These are phyloP conservation scores for Cyberlindnera saturnus DNA, from an alignment of 805 yeast genomes.

Conservation along the genomic window DNA sequence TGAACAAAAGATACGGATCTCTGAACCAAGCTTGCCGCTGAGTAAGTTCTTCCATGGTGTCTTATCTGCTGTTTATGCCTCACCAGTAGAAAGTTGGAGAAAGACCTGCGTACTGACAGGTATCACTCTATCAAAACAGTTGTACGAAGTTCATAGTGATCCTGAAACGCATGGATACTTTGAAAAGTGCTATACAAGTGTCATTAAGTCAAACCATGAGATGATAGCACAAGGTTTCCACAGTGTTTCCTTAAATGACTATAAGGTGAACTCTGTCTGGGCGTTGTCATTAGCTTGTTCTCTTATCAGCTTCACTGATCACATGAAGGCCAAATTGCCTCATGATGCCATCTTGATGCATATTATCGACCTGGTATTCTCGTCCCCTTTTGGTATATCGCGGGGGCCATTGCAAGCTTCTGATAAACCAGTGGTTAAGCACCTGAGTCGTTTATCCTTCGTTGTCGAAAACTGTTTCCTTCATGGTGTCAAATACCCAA, in stretches of 20 bases:
- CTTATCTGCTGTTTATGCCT: slow-evolving; percentile 26
- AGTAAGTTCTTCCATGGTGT: slow-evolving; percentile 33
- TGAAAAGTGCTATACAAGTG: slow-evolving; percentile 29
- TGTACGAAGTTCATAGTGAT: slow-evolving; percentile 25
- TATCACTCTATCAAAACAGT: slow-evolving; percentile 28
- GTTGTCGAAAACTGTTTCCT: slow-evolving; percentile 33
- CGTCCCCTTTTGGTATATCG: slow-evolving; percentile 16
- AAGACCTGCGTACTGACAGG: slow-evolving; percentile 40
- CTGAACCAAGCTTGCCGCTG: slow-evolving; percentile 38
- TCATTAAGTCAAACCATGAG: slow-evolving; percentile 25
- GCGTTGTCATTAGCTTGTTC: slow-evolving; percentile 17
- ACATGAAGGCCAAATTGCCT: slow-evolving; percentile 16
- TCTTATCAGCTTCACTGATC: slow-evolving; percentile 11
- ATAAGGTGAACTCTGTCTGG: slow-evolving; percentile 16
- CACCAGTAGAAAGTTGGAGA: slow-evolving; percentile 35
- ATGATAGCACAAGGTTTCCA: slow-evolving; percentile 16
- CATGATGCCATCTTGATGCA: slow-evolving; percentile 15
- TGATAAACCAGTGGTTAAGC: slow-evolving; percentile 37
- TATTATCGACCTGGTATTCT: slow-evolving; percentile 15
- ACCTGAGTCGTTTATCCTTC: slow-evolving; percentile 42
- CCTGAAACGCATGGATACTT: slow-evolving; percentile 30
- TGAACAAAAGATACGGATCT: slow-evolving; percentile 37
- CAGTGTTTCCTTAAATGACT: slow-evolving; percentile 12
- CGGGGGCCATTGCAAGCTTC: slow-evolving; percentile 3
- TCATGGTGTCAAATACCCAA: slow-evolving; percentile 15